Percentiles rank a stretch among this genome's conserved stretches.
Conservation (phyloP, 352 stramenopile genomes). For the Phytopythium boreale region DNA sequence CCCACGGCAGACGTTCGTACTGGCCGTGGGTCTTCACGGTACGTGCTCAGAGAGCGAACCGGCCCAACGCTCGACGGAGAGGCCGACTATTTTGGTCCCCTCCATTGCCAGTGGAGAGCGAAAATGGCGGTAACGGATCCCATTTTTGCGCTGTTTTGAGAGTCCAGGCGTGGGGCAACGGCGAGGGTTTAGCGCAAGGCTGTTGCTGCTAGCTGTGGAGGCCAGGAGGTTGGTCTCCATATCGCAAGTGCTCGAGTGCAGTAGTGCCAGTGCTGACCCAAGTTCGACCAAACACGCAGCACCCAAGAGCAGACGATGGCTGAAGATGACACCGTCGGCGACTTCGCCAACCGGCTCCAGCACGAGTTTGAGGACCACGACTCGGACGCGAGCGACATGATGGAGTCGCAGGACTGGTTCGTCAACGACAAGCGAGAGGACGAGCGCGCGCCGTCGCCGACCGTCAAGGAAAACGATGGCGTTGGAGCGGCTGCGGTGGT, state of each 20-base stretch:
- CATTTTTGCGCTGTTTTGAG: background rate
- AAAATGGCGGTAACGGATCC: background rate
- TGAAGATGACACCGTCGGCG: conserved; percentile 46
- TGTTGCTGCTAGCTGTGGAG: no score
- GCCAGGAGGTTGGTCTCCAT: no score
- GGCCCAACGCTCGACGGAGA: background rate
- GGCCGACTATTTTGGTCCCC: background rate
- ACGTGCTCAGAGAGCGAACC: no score
- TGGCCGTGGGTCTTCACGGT: background rate
- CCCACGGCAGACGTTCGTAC: background rate
- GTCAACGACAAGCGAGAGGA: conserved; percentile 62
- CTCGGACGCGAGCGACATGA: conserved; percentile 44
- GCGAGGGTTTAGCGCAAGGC: no score
- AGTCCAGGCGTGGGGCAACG: background rate
- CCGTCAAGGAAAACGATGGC: background rate
- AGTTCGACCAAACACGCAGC: no score
- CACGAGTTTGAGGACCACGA: conserved; percentile 67
- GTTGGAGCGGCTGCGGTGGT: background rate
- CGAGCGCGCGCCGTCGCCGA: conserved; percentile 8
- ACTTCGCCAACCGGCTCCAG: conserved; percentile 67
- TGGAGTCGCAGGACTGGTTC: conserved; percentile 79
- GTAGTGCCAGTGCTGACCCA: no score
- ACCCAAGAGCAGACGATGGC: background rate
- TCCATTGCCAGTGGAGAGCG: no score
- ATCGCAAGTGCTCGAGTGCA: no score